Conservation (phyloP, 768 basidiomycete species). For the Boletus reticulatus region DNA sequence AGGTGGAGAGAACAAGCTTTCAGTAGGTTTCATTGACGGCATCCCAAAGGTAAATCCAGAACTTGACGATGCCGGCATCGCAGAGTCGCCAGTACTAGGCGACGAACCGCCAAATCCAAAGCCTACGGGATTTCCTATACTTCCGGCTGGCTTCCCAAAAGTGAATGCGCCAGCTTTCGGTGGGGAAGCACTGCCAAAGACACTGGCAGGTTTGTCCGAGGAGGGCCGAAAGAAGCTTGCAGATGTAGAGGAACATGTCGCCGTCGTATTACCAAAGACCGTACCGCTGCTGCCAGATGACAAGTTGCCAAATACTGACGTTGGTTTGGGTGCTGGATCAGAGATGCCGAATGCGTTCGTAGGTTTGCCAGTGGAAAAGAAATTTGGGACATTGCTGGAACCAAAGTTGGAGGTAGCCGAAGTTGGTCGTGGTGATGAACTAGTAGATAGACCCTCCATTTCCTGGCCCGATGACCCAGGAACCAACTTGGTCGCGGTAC, state of each 20-base stretch:
- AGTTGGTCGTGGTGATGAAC: conserved; percentile 8
- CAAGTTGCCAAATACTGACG: conserved; percentile 24
- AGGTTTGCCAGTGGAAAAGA: conserved; percentile 22
- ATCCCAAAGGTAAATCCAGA: conserved; percentile 27
- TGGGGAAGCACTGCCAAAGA: conserved; percentile 30
- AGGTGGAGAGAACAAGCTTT: conserved; percentile 27
- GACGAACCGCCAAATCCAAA: conserved; percentile 43
- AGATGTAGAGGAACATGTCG: conserved; percentile 8
- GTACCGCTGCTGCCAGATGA: conserved; percentile 21
- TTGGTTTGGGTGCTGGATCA: conserved; percentile 23
- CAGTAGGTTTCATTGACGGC: conserved; percentile 18
- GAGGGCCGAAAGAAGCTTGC: conserved; percentile 21
- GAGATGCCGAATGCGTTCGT: conserved; percentile 15
- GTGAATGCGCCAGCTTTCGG: conserved; percentile 24
- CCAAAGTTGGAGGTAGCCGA: conserved; percentile 15
- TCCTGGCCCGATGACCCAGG: conserved; percentile 10
- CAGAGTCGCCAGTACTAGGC: conserved; percentile 17
- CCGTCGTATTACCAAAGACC: conserved; percentile 20
- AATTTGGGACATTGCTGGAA: conserved; percentile 16
- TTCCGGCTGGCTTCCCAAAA: conserved; percentile 39
- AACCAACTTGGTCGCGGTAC: conserved; percentile 2
- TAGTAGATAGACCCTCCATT: conserved; percentile 3
- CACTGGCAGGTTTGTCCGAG: conserved; percentile 24
- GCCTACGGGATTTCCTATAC: conserved; percentile 62
- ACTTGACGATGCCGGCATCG: conserved; percentile 9